Percentiles rank a stretch among this genome's conserved stretches.
Conservation (phyloP, 805 yeast species). For the Pichia exigua region DNA sequence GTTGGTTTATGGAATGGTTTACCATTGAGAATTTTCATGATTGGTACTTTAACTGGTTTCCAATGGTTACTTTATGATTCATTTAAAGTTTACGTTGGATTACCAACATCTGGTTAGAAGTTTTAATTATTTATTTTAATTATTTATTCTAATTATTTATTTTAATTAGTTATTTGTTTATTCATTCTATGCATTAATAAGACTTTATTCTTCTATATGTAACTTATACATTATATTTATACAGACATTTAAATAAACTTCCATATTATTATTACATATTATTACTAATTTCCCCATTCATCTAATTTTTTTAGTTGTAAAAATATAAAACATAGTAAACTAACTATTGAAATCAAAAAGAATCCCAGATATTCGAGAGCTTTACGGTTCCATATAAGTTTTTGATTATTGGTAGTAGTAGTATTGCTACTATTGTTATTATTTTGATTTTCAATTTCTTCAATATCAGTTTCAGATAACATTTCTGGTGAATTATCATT, state of each 20-base stretch:
- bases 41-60: conserved; percentile 94
- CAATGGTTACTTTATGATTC: conserved; percentile 97
- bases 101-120: conserved; percentile 78
- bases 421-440: no score
- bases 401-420: not conserved
- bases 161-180: not conserved
- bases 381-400: conserved; percentile 3
- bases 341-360: conserved; percentile 18
- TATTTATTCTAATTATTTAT: no score
- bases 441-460: not conserved
- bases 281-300: not conserved
- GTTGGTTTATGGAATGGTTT: conserved; percentile 92
- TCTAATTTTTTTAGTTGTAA: conserved; percentile 27
- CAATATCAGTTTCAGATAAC: not conserved
- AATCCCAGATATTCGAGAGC: conserved; percentile 9
- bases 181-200: not conserved
- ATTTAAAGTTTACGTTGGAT: conserved; percentile 87
- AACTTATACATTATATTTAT: not conserved
- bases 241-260: not conserved
- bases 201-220: not conserved
- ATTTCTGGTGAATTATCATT: no score
- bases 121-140: no score
- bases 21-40: conserved; percentile 90
- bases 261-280: not conserved
- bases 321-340: conserved; percentile 22